A percentile compares a stretch with the other conserved stretches of the same genome.
These are phyloP conservation scores for Pichia sp. DNA, from an alignment of 1,139 yeast species.

Conservation along the genomic window DNA sequence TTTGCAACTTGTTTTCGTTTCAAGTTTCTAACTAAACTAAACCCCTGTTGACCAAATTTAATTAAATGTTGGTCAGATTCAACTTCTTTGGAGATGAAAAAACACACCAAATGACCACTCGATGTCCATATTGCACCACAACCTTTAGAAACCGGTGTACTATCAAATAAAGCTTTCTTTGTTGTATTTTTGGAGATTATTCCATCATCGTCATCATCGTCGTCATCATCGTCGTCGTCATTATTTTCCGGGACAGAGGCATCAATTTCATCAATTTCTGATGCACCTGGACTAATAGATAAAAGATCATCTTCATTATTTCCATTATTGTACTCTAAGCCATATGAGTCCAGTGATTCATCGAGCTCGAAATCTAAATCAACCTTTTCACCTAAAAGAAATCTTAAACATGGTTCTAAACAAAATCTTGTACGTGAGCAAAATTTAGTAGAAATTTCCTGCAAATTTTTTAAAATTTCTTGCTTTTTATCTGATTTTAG, in stretches of 20 bases:
- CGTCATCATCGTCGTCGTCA: constrained; percentile 24
- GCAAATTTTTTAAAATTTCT: constrained; percentile 46
- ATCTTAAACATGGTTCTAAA: constrained; percentile 73
- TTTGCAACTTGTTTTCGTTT: constrained; percentile 27
- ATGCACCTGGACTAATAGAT: constrained; percentile 3
- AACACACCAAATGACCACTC: constrained; percentile 73
- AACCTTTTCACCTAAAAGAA: constrained; percentile 74
- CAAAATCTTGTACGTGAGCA: constrained; percentile 60
- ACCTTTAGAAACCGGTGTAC: constrained; percentile 87
- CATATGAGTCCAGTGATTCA: constrained; percentile 12
- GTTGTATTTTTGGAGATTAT: constrained; percentile 12
- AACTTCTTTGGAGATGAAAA: constrained; percentile 57
- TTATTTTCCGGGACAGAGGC: constrained; percentile 12
- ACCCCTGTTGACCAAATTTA: constrained; percentile 40
- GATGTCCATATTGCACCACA: constrained; percentile 90
- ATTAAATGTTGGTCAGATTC: constrained; percentile 35
- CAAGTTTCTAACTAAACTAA: constrained; percentile 31
- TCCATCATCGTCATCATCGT: constrained; percentile 14
- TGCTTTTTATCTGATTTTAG: constrained; percentile 42
- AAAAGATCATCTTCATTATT: constrained; percentile 27
- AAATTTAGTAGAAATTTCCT: constrained; percentile 52
- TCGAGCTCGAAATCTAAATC: constrained; percentile 38
- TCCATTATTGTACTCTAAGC: constrained; percentile 27
- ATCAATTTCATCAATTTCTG: constrained; percentile 6
- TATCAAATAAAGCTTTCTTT: constrained; percentile 43